Evolutionary conservation across 1,284 basidiomycete species (phyloP), one percentile per base, ranked within the genome.

Genomic region (Trametes versicolor): DNA sequence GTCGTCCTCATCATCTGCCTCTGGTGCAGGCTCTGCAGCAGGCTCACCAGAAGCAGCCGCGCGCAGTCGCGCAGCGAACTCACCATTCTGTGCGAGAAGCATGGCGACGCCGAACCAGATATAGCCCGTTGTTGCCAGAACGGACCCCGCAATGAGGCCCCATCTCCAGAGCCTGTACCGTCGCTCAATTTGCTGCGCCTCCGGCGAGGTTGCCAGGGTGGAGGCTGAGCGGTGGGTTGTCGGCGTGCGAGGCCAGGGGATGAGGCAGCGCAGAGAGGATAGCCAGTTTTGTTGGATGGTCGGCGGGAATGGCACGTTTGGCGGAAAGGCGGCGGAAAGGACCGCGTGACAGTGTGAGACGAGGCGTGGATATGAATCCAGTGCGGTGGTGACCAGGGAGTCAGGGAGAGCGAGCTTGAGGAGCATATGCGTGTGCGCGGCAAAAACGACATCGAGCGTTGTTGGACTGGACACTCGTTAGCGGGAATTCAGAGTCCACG

Each of bases 401-500:
- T 93, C 88, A 2, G 90, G 87, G 62, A 88, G 88, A 34, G 85
- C 83, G 10, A 89, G 84, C 45, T 82, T 75, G 13, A 82, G 71
- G 7, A 94, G 76, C 23, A 93, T 79, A 39, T 92, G 80, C 36
- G 89, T 80, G 69, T 92, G 88, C 12, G 91, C 84, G 21, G 92
- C 89, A 29, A 93, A 77, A 34, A 87, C 73, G 25, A 90, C 75
- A 65, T 94, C 93, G 7, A 93, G 74, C 7, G 84, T 81, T 0
- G 88, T 85, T 32, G 83, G 83, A 51, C 90, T 92, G 63, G 17
- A 6, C 13, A 21, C 19, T 5, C 29, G 32, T 21, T 47, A 17
- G 23, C 56, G n/a, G 55, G 50, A 36, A 36, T 25, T 59, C 57
- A 21, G 27, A 32, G 52, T 15, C 45, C 34, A 6, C 47, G 32